These are phyloP conservation scores for Claviceps maximensis DNA, from an alignment of 2,329 filamentous ascomycete genomes.

Conservation along the genomic window DNA sequence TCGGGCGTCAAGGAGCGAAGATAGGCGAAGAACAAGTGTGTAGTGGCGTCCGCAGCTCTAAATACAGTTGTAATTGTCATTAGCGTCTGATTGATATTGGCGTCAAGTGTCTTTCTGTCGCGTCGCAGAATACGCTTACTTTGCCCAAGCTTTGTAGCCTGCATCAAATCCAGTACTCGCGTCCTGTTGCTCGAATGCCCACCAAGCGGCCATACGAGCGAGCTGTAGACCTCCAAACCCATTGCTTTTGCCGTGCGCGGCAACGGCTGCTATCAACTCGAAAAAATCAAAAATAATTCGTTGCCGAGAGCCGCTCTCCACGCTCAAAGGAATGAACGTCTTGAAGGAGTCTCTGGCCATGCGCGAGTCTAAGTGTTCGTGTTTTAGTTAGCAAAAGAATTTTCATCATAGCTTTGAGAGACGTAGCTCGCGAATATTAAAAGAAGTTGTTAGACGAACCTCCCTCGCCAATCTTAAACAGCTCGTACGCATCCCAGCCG, in stretches of 20 bases:
- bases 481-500: constrained; percentile 92
- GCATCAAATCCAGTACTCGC: constrained; percentile 85
- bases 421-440: neutral
- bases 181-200: constrained; percentile 89
- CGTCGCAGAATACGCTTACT: constrained; percentile 14
- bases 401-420: too few relatives aligned
- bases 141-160: constrained; percentile 83
- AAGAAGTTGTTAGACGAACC: constrained; percentile 38
- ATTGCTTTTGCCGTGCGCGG: constrained; percentile 86
- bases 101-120: neutral
- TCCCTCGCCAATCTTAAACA: constrained; percentile 88
- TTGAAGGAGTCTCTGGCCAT: constrained; percentile 88
- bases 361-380: constrained; percentile 57
- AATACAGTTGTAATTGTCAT: neutral
- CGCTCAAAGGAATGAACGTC: constrained; percentile 89
- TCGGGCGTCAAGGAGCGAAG: constrained; percentile 82
- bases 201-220: constrained; percentile 93
- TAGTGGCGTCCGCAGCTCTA: constrained; percentile 87
- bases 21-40: constrained; percentile 96
- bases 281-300: constrained; percentile 95
- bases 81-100: constrained; percentile 1
- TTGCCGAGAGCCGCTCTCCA: constrained; percentile 72
- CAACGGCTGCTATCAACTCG: constrained; percentile 78
- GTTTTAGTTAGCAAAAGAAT: neutral
- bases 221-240: constrained; percentile 87